These are phyloP conservation scores for Trichoderma asperellum DNA, from an alignment of 2,329 filamentous ascomycete species.

Conservation along the genomic window DNA sequence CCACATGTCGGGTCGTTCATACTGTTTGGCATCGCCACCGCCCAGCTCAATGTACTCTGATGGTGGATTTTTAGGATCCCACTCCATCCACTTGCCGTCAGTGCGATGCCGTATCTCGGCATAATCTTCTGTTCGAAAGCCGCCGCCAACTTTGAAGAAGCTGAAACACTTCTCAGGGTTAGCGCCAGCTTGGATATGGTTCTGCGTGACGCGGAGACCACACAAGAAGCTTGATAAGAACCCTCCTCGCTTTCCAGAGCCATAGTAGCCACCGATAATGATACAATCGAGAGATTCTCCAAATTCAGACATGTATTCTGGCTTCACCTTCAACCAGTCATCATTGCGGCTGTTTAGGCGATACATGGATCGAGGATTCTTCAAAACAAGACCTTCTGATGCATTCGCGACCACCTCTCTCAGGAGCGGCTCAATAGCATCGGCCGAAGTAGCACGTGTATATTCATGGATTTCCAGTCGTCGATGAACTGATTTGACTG, in stretches of 20 bases:
- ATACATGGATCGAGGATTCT: conserved; percentile 89
- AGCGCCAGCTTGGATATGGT: conserved; percentile 61
- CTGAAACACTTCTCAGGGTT: conserved; percentile 80
- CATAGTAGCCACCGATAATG: conserved; percentile 90
- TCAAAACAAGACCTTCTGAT: conserved; percentile 88
- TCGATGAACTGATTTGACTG: conserved; percentile 70
- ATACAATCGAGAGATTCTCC: conserved; percentile 91
- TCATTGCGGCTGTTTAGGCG: conserved; percentile 87
- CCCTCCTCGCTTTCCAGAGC: conserved; percentile 82
- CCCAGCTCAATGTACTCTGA: conserved; percentile 78
- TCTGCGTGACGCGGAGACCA: conserved; percentile 75
- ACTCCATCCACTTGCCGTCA: conserved; percentile 88
- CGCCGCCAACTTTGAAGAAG: conserved; percentile 99
- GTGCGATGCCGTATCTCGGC: conserved; percentile 80
- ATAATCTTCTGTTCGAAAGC: conserved; percentile 84
- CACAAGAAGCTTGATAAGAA: conserved; percentile 86
- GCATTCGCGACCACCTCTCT: conserved; percentile 83
- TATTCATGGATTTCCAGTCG: conserved; percentile 84
- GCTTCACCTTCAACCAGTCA: conserved; percentile 98
- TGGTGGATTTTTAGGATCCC: conserved; percentile 78
- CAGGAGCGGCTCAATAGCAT: conserved; percentile 77
- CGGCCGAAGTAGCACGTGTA: conserved; percentile 64
- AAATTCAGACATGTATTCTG: conserved; percentile 96
- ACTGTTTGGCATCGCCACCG: conserved; percentile 70
- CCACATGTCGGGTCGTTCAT: conserved; percentile 87